A percentile compares a stretch with the other conserved stretches of the same genome.
phyloP scores from a whole-genome alignment of 768 basidiomycete species.

The Russula olivacea region DNA sequence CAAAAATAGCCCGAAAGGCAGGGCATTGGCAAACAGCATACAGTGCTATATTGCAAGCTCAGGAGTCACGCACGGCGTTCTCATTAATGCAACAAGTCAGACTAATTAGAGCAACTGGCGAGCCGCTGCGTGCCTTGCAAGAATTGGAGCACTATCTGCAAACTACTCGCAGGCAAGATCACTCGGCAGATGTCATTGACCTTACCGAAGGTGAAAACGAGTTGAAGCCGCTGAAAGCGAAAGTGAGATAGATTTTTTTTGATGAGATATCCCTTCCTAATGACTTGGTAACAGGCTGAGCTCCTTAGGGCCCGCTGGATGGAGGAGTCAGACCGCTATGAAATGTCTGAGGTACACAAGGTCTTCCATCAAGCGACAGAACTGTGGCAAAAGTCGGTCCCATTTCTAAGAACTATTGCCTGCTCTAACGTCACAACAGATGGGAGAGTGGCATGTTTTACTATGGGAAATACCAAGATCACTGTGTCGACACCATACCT shows the following conservation, averaged over 20 bases:
- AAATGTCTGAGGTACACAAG: conserved; percentile 52
- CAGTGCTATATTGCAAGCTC: conserved; percentile 88
- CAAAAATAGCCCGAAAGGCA: conserved; percentile 95
- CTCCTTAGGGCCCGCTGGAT: conserved; percentile 88
- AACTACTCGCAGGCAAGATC: conserved; percentile 24
- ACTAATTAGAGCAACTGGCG: conserved; percentile 70
- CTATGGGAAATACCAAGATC: conserved; percentile 84
- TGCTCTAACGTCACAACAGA: conserved; percentile 33
- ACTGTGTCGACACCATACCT: conserved; percentile 55
- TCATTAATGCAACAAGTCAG: conserved; percentile 90
- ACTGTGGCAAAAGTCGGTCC: conserved; percentile 45
- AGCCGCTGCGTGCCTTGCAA: conserved; percentile 78
- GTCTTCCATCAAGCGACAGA: conserved; percentile 49
- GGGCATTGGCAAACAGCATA: conserved; percentile 96
- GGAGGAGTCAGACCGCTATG: conserved; percentile 81
- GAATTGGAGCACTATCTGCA: conserved; percentile 76
- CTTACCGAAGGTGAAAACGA: conserved; percentile 51
- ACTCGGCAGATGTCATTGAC: conserved; percentile 43
- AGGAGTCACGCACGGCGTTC: conserved; percentile 62
- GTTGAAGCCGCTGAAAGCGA: conserved; percentile 55
- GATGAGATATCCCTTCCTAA: not conserved
- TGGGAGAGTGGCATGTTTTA: conserved; percentile 87
- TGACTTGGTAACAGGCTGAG: conserved; percentile 47
- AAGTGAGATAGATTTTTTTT: conserved; percentile 41
- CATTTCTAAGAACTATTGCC: not conserved